Evolutionary conservation across 257 asterid species (phyloP), one percentile per base, ranked within the genome.

Genomic region (Forsythia suspensa): DNA sequence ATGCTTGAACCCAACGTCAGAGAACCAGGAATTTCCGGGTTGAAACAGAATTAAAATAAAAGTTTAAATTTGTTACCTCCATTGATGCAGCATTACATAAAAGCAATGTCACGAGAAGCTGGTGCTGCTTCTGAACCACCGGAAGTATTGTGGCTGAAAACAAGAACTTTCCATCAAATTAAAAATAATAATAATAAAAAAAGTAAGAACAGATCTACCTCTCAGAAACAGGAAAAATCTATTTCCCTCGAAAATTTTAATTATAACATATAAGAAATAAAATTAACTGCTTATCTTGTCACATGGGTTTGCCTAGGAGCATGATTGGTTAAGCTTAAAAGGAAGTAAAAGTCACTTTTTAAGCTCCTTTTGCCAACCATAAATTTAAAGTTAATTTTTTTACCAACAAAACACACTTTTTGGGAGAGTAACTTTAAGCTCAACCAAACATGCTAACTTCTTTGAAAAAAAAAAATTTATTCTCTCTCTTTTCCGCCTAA

Each of bases 81-180:
- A 95, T 95, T 21, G 98, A 18, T 80, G 88, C 96, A 83, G 98
- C 97, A 80, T 95, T 95, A 79, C 97, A 95, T 63, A 95, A 85
- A 77, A 95, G 97, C 86, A 95, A 85, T 15, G 98, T 95, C 81
- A 95, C 98, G 63, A 95, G 98, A 85, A 95, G 98, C 89, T 92
- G 98, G 80, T 95, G 98, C 86, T 95, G 98, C 89, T 95, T 95
- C 92, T 92, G 90, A 81, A 94, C 97, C 84, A 94, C 98, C 20
- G 98, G 97, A 81, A 94, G 82, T 81, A 94, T 94, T 12, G 85
- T 79, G 86, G 96, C 98, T 94, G 92, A 72, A 85, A 84, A 83
- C 41, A 80, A 80, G 57, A 63, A 75, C 21, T 77, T 37, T 46
- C 57, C 21, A 81, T 72, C 76, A 84, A 76, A 80, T 72, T 69